These are phyloP conservation scores for Cytospora leucostoma DNA, from an alignment of 2,329 filamentous ascomycete species.

Conservation along the genomic window DNA sequence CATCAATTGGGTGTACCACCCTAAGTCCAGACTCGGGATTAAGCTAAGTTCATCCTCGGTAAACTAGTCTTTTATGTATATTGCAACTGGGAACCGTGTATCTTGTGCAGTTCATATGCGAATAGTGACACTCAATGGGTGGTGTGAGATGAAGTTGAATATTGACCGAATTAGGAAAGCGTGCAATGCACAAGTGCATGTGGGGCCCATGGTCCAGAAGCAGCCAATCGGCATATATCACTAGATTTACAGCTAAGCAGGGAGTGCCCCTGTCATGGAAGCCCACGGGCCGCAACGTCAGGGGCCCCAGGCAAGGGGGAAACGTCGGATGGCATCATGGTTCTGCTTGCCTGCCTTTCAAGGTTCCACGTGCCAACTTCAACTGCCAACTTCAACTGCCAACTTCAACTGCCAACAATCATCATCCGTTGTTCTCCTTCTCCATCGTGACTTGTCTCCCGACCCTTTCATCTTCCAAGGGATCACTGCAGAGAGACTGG, in stretches of 20 bases:
- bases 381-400: not conserved
- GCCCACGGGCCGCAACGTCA: not conserved
- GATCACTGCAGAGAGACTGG: not conserved
- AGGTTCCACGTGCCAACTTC: not conserved
- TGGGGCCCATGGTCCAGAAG: not conserved
- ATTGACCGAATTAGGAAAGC: not conserved
- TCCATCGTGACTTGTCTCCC: not conserved
- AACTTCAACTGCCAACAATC: slow-evolving; percentile 5
- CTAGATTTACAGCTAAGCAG: not conserved
- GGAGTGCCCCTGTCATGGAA: not conserved
- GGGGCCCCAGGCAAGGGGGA: not conserved
- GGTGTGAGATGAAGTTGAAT: not conserved
- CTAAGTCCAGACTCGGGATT: not conserved
- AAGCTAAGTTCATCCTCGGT: not conserved
- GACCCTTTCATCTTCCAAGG: not conserved
- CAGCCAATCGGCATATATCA: not conserved
- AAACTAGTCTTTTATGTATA: not conserved
- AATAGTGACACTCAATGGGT: not conserved
- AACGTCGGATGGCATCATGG: not conserved
- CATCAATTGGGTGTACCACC: not conserved
- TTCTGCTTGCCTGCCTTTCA: not conserved
- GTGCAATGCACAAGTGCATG: not conserved
- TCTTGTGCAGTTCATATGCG: not conserved
- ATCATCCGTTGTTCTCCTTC: slow-evolving; percentile 7
- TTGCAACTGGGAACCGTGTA: not conserved